phyloP scores from a whole-genome alignment of 2,329 filamentous ascomycete genomes.

The Fusarium sterilihyphosum region DNA sequence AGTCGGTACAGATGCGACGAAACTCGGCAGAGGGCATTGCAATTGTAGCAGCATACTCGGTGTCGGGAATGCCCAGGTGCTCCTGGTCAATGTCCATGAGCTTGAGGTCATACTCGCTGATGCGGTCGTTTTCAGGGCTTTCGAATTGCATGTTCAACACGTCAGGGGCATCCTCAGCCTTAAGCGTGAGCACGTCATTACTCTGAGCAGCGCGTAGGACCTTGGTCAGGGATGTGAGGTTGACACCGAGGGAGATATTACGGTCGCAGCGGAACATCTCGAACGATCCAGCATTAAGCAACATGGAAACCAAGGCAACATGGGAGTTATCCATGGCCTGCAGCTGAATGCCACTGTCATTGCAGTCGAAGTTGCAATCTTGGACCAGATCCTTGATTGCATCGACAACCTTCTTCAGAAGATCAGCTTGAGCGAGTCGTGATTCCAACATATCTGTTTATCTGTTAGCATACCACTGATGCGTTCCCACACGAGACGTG shows the following conservation, averaged over 20 bases:
- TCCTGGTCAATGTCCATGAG: conserved; percentile 99
- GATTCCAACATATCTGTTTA: conserved; percentile 86
- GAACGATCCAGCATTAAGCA: conserved; percentile 96
- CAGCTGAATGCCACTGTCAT: conserved; percentile 97
- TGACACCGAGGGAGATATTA: conserved; percentile 98
- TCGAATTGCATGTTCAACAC: conserved; percentile 96
- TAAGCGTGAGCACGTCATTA: conserved; percentile 94
- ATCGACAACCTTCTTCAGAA: conserved; percentile 98
- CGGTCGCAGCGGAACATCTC: conserved; percentile 97
- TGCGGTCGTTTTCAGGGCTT: conserved; percentile 84
- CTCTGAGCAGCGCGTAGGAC: conserved; percentile 93
- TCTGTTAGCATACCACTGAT: conserved; percentile 25
- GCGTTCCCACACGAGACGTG: not conserved
- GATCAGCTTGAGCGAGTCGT: conserved; percentile 90
- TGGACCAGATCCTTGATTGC: conserved; percentile 99
- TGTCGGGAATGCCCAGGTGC: conserved; percentile 97
- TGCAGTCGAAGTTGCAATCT: conserved; percentile 99
- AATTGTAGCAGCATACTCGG: conserved; percentile 95
- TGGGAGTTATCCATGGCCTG: conserved; percentile 99
- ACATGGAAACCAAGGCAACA: conserved; percentile 98
- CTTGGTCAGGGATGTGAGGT: conserved; percentile 95
- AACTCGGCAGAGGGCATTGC: conserved; percentile 91
- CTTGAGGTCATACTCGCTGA: conserved; percentile 99
- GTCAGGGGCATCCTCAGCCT: conserved; percentile 96
- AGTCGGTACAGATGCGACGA: conserved; percentile 91